phyloP scores from a whole-genome alignment of 2,329 filamentous ascomycete genomes.

The Botrytis galanthina region DNA sequence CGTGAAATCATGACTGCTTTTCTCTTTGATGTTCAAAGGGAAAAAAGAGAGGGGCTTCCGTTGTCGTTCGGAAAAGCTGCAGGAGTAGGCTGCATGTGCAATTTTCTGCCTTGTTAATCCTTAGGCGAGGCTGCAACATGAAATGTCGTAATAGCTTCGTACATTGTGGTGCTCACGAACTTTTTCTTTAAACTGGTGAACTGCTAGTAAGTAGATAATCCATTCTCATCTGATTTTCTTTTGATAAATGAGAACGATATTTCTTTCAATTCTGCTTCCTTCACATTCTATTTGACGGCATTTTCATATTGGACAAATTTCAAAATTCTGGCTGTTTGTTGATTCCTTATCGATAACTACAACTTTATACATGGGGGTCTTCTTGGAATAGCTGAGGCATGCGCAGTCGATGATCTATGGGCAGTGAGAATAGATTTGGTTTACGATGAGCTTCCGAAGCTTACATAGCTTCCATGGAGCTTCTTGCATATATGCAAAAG shows the following conservation, averaged over 20 bases:
- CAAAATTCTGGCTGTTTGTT: background rate
- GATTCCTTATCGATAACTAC: conserved; percentile 21
- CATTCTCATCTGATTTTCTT: background rate
- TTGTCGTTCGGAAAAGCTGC: conserved; percentile 19
- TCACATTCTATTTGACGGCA: too few species aligned
- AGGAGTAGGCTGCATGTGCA: conserved; percentile 6
- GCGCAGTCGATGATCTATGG: conserved; percentile 25
- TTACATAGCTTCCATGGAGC: conserved; percentile 33
- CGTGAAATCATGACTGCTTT: conserved; percentile 36
- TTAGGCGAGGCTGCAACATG: conserved; percentile 18
- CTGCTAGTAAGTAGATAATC: background rate
- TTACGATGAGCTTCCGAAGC: conserved; percentile 35
- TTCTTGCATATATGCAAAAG: conserved; percentile 34
- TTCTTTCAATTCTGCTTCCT: background rate
- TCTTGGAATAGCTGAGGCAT: conserved; percentile 17
- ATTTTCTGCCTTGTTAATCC: conserved; percentile 22
- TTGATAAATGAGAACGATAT: background rate
- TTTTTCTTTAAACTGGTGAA: background rate
- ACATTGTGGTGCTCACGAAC: conserved; percentile 1
- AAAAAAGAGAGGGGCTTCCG: conserved; percentile 11
- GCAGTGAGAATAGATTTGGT: conserved; percentile 12
- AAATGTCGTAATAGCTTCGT: conserved; percentile 22
- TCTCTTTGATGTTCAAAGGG: conserved; percentile 17
- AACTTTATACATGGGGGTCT: conserved; percentile 20
- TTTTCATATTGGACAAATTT: background rate